Evolutionary conservation across 2,329 filamentous ascomycete species (phyloP), one percentile per base, ranked within the genome.

Genomic region (Zarea fungicola): DNA sequence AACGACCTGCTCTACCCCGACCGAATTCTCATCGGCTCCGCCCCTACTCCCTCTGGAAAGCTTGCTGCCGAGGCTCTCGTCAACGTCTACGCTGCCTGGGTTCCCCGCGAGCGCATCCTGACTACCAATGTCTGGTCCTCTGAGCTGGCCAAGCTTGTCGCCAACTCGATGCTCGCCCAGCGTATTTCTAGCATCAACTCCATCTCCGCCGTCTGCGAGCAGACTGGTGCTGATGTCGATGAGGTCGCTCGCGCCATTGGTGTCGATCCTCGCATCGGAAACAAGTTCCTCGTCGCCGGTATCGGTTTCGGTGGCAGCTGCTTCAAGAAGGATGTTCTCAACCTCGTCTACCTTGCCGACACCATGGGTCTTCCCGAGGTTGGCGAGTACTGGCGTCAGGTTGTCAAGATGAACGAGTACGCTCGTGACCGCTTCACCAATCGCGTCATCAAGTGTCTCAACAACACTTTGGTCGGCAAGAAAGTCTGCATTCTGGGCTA

Each of bases 121-220:
- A 84, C 80, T 22, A 85, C 84, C 58, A 87, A 89, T 57, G 73
- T 85, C 0, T 90, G 83, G 79, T 89, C 85, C 1, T 88, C 86
- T 0, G 87, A 92, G 66, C 75, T 92, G 19, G 76, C 85, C 48
- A 92, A 92, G 68, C 76, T 92, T 0, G 86, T 85, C 1, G 84
- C 87, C 50, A 92, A 92, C 65, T 84, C 85, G 3, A 83, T 92
- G 77, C 74, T 92, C 8, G 87, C 87, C 1, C 87, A 92, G 68
- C 78, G 87, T 43, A 87, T 92, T 59, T 86, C 81, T 61, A 88
- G 83, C 65, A 89, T 92, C 69, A 92, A 91, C 67, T 83, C 85
- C 11, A 78, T 92, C 51, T 86, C 83, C n/a, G 85, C 86, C 4
- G 81, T 92, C 25, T 92, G 87, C 62, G 87, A 91, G 66, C 77